Percentiles rank a stretch among this genome's conserved stretches.
Conservation (phyloP, 1,284 basidiomycete species). For the Trichosporon coremiiforme region DNA sequence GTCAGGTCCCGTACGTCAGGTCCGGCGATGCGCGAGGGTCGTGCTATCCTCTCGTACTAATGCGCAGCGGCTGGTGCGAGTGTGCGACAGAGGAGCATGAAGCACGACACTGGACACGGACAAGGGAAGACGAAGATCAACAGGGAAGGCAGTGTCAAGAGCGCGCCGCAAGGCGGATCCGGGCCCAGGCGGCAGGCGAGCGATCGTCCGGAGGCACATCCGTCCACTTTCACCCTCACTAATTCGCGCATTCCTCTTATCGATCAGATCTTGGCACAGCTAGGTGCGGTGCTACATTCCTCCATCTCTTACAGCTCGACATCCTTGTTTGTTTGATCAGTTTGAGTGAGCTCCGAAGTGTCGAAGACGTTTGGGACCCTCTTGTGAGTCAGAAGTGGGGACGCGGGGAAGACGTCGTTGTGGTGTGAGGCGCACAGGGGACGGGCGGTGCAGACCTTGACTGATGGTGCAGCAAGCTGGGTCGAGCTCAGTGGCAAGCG, state of each 20-base stretch:
- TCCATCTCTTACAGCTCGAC: neutral
- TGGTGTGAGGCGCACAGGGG: neutral
- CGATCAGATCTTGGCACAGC: neutral
- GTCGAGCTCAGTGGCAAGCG: neutral
- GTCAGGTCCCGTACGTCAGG: neutral
- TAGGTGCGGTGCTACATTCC: neutral
- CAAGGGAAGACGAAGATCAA: neutral
- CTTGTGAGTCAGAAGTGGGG: neutral
- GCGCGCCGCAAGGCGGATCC: neutral
- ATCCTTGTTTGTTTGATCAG: neutral
- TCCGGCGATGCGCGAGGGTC: constrained; percentile 1
- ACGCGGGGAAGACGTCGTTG: neutral
- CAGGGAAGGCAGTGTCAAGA: neutral
- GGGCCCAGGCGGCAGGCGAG: neutral
- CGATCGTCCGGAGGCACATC: neutral
- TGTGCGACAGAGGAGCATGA: neutral
- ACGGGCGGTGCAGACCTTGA: too few relatives aligned
- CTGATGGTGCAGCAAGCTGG: neutral
- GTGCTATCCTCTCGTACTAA: neutral
- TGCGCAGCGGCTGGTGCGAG: neutral
- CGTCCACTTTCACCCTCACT: neutral
- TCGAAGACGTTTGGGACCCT: neutral
- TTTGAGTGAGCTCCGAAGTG: neutral
- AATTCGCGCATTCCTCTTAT: neutral
- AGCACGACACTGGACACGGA: neutral